Evolutionary conservation across 805 yeast species (phyloP).

Genomic region (Monosporozyma aquatica): DNA sequence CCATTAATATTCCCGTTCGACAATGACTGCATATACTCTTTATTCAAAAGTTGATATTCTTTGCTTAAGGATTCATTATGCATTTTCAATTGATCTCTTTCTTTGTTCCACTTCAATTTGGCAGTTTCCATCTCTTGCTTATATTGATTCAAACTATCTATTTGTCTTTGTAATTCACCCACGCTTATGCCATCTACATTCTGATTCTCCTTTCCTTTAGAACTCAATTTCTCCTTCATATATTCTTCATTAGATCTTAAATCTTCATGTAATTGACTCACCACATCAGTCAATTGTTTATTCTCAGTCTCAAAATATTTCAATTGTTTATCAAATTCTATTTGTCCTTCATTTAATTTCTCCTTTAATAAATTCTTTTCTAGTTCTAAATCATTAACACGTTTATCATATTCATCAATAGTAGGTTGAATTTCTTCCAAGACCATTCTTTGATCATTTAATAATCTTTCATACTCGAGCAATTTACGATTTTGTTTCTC

Average conservation of each 20-base stretch:
- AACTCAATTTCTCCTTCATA: too few species aligned
- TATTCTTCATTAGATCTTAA: constrained; percentile 24
- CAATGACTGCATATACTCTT: constrained; percentile 20
- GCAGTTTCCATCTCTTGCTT: constrained; percentile 12
- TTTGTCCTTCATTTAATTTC: constrained; percentile 21
- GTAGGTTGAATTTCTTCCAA: constrained; percentile 28
- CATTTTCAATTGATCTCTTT: constrained; percentile 22
- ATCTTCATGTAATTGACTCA: constrained; percentile 27
- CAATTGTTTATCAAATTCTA: constrained; percentile 20
- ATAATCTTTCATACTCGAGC: constrained; percentile 18
- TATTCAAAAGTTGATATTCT: constrained; percentile 20
- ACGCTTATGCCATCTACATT: background rate
- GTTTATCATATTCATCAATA: constrained; percentile 26
- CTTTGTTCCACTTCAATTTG: constrained; percentile 21
- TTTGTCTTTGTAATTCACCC: constrained; percentile 7
- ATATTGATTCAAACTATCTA: constrained; percentile 9
- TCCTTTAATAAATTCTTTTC: constrained; percentile 17
- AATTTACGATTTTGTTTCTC: constrained; percentile 18
- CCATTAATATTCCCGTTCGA: constrained; percentile 11
- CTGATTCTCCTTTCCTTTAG: too few species aligned
- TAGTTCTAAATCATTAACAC: constrained; percentile 26
- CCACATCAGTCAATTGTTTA: constrained; percentile 26
- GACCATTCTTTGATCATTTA: constrained; percentile 27
- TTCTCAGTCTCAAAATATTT: constrained; percentile 24
- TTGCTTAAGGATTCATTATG: constrained; percentile 23